phyloP scores from a whole-genome alignment of 1,284 basidiomycete genomes.

The Microbotryomycetes sp. region DNA sequence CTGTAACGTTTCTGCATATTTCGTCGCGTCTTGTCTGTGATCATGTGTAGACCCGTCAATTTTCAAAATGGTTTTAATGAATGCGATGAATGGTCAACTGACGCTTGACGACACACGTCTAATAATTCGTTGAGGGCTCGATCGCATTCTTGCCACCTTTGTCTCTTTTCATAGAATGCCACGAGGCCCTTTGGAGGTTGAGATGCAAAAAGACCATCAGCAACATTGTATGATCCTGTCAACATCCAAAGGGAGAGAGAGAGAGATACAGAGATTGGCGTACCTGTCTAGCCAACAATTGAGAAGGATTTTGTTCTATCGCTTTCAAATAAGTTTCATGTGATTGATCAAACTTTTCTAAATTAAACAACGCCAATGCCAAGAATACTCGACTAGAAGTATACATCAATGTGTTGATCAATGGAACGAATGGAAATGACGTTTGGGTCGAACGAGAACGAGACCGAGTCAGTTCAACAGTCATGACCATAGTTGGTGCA shows the following conservation, averaged over 20 bases:
- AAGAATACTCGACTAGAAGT: slow-evolving; percentile 67
- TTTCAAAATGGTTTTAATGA: not conserved
- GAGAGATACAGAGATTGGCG: not conserved
- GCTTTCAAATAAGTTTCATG: slow-evolving; percentile 58
- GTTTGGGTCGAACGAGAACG: not conserved
- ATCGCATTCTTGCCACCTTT: slow-evolving; percentile 39
- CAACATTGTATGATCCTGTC: not conserved
- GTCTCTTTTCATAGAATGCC: slow-evolving; percentile 42
- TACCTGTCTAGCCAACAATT: slow-evolving; percentile 43
- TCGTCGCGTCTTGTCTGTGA: slow-evolving; percentile 63
- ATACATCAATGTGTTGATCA: not conserved
- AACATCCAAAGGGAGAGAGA: not conserved
- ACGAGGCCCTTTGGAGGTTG: slow-evolving; percentile 40
- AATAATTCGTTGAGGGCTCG: slow-evolving; percentile 38
- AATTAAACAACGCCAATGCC: slow-evolving; percentile 65
- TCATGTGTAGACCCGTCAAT: too few species aligned
- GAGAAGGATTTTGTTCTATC: slow-evolving; percentile 38
- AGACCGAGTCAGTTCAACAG: not conserved
- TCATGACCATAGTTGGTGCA: not conserved
- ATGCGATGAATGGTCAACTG: not conserved
- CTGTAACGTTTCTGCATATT: slow-evolving; percentile 72
- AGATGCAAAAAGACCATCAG: not conserved
- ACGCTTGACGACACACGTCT: slow-evolving; percentile 37
- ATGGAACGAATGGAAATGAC: too few species aligned
- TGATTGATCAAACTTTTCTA: slow-evolving; percentile 62